Percentiles rank a stretch among this genome's conserved stretches.
These are phyloP conservation scores for Colletotrichum shisoi DNA, from an alignment of 2,329 filamentous ascomycete genomes.

Conservation along the genomic window DNA sequence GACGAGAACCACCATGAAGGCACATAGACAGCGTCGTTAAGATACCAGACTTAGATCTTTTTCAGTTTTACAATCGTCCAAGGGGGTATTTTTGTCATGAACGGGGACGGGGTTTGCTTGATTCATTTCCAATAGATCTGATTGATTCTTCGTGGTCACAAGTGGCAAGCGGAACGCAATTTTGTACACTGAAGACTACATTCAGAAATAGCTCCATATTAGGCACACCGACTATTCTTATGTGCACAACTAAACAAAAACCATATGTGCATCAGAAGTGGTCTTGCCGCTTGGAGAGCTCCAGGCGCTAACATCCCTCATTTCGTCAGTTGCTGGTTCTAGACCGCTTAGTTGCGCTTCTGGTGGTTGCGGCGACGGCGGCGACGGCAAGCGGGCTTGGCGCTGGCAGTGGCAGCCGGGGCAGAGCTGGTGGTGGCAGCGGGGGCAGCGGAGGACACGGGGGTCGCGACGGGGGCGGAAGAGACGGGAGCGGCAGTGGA, in stretches of 20 bases:
- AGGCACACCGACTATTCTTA: slow-evolving; percentile 27
- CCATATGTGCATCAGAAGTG: slow-evolving; percentile 36
- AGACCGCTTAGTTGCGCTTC: slow-evolving; percentile 28
- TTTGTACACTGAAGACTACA: slow-evolving; percentile 28
- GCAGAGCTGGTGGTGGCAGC: slow-evolving; percentile 28
- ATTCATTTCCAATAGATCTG: background rate
- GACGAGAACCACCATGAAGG: background rate
- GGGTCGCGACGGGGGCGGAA: slow-evolving; percentile 19
- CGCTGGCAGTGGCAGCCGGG: slow-evolving; percentile 18
- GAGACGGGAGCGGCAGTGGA: slow-evolving; percentile 31
- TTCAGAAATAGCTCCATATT: slow-evolving; percentile 29
- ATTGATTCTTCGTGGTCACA: background rate
- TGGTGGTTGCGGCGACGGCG: slow-evolving; percentile 34
- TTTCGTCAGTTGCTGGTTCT: background rate
- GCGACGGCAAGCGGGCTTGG: slow-evolving; percentile 35
- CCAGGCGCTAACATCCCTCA: background rate
- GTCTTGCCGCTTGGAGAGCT: background rate
- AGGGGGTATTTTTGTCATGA: background rate
- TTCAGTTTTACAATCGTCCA: too few species aligned
- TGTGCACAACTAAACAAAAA: slow-evolving; percentile 19
- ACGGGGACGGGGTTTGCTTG: too few species aligned
- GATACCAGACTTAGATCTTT: background rate
- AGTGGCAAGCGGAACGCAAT: background rate
- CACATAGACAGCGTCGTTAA: background rate
- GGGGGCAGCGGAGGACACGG: slow-evolving; percentile 24